Conservation (phyloP, 495 filamentous ascomycete species). For the Amniculicola lignicola region DNA sequence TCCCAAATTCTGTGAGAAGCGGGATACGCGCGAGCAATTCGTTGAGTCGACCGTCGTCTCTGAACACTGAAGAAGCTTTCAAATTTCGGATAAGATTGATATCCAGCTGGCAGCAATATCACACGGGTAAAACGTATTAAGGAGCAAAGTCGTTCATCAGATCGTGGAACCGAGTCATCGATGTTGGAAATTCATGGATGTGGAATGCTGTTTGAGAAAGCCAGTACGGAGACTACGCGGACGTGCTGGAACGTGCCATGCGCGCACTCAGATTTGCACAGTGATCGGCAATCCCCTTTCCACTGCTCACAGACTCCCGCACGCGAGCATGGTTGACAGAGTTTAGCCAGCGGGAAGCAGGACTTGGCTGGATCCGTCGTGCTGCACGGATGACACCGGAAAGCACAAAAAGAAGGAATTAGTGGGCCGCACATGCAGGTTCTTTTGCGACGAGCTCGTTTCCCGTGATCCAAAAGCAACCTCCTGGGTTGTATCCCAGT, state of each 20-base stretch:
- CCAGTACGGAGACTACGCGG: constrained; percentile 1
- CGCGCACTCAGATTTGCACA: constrained; percentile 8
- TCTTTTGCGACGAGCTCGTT: constrained; percentile 22
- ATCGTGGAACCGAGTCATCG: too few species aligned
- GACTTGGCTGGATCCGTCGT: constrained; percentile 20
- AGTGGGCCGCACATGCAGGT: constrained; percentile 18
- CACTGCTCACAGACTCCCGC: constrained; percentile 25
- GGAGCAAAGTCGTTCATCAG: too few species aligned
- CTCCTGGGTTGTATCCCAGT: neutral
- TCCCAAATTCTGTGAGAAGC: too few species aligned
- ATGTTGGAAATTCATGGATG: constrained; percentile 5
- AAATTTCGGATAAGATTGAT: too few species aligned
- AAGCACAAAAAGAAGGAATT: constrained; percentile 19
- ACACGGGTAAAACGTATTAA: too few species aligned
- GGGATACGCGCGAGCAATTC: too few species aligned
- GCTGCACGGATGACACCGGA: constrained; percentile 33
- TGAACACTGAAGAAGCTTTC: too few species aligned
- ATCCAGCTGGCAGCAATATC: too few species aligned
- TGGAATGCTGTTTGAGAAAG: neutral
- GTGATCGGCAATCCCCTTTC: constrained; percentile 16
- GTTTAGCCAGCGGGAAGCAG: constrained; percentile 29
- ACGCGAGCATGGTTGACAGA: constrained; percentile 17
- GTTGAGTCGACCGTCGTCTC: too few species aligned
- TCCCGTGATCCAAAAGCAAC: constrained; percentile 11
- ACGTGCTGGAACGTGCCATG: constrained; percentile 12